Evolutionary conservation across 2,329 filamentous ascomycete species (phyloP), one percentile per base, ranked within the genome.

Genomic region (Nothophoma quercina): DNA sequence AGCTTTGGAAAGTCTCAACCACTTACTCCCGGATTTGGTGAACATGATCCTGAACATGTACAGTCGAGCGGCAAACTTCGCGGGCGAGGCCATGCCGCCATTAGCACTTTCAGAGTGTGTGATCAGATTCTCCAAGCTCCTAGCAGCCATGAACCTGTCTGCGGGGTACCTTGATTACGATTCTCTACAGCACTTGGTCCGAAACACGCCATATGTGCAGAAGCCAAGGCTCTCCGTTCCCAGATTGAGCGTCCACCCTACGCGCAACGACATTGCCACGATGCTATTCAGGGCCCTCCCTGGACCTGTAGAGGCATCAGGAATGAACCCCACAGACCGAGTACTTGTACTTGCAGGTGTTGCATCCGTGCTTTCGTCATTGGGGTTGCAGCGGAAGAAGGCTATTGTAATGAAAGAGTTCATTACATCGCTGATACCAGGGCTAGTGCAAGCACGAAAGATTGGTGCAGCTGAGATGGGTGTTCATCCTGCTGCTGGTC

Each of bases 381-480:
- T 99, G 7, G 91, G 90, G 1, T 84, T 93, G 55, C 86, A 92
- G 53, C 85, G 95, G 51, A 98, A 97, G 76, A 96, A 96, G 74
- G 92, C 90, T 4, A 89, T 98, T 77, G 86, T 97, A 0, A 83
- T 96, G 64, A 88, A 90, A 63, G 92, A 97, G 67, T 82, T 98
- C 41, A 83, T 99, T 7, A 88, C 87, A 3, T 87, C 92, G 13
- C 81, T 98, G 32, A 90, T 96, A 44, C 88, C 88, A 26, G 92
- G 90, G 2, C 81, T 99, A 7, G 88, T 96, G 4, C 91, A 97
- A 74, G 95, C 95, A 13, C 85, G 95, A 30, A 97, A 96, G 38
- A 84, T 93, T 39, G 93, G 93, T 25, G 95, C 95, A 32, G 93
- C 95, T n/a, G 95, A 98, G 69, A 90, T 95, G 67, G 95, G 93